Evolutionary conservation across 306 rosid species (phyloP).

Genomic region (Quercus aquifolioides): DNA sequence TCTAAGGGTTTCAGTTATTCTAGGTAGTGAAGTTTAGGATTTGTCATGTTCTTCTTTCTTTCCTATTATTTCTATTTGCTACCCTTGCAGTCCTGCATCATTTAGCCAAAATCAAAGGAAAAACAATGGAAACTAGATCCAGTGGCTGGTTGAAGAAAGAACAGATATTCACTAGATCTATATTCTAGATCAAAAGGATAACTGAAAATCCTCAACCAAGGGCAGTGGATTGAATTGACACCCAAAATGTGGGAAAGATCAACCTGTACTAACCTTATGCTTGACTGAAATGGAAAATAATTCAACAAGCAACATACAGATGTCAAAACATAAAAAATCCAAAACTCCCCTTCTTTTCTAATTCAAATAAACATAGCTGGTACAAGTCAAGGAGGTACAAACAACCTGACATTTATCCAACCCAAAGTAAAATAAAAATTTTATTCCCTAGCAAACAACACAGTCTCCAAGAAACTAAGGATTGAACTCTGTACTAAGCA

Average conservation of each 20-base stretch:
- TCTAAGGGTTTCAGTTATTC: too few relatives aligned
- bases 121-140: neutral
- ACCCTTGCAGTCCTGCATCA: too few relatives aligned
- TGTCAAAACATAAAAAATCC: neutral
- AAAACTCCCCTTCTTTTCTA: neutral
- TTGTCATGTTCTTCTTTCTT: too few relatives aligned
- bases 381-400: neutral
- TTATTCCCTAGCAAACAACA: neutral
- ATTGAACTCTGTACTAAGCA: neutral
- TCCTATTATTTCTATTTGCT: too few relatives aligned
- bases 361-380: neutral
- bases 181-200: neutral
- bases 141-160: neutral
- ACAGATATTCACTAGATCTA: neutral
- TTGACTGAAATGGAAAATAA: neutral
- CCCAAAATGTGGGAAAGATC: neutral
- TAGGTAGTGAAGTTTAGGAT: too few relatives aligned
- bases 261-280: neutral
- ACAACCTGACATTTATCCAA: neutral
- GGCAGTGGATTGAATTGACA: neutral
- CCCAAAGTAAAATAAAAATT: neutral
- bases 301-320: neutral
- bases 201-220: neutral
- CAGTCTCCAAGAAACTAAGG: neutral
- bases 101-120: neutral